A percentile compares a stretch with the other conserved stretches of the same genome.
Conservation (phyloP, 768 basidiomycete species). For the Phaeotremella skinneri region DNA sequence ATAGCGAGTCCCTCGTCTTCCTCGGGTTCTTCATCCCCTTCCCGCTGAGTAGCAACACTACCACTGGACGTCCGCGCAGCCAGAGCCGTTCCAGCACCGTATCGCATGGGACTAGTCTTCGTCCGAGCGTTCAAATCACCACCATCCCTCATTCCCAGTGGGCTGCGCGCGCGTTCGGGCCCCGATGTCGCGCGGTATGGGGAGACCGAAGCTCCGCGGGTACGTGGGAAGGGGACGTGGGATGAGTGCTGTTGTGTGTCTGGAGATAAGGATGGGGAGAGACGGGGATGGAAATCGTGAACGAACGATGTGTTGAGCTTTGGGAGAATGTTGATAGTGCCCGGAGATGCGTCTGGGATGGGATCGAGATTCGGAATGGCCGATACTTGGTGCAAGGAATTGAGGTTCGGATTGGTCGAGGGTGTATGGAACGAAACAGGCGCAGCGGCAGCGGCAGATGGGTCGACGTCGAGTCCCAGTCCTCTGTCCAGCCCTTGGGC, state of each 20-base stretch:
- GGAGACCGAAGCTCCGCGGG: conserved; percentile 12
- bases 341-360: conserved; percentile 35
- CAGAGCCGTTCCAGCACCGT: neutral
- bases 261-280: conserved; percentile 1
- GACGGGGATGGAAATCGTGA: neutral
- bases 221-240: conserved; percentile 13
- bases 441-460: neutral
- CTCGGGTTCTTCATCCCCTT: conserved; percentile 25
- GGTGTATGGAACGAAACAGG: conserved; percentile 1
- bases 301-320: conserved; percentile 1
- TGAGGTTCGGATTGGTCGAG: too few relatives aligned
- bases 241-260: neutral
- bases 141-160: conserved; percentile 11
- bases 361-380: conserved; percentile 26
- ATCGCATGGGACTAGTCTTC: conserved; percentile 19
- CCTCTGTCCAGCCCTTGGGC: conserved; percentile 3
- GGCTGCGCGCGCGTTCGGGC: conserved; percentile 18
- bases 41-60: conserved; percentile 6
- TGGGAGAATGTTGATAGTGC: neutral
- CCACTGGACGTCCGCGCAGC: conserved; percentile 4
- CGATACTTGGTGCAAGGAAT: conserved; percentile 8
- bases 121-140: conserved; percentile 3
- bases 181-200: conserved; percentile 9
- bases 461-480: conserved; percentile 4
- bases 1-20: conserved; percentile 45